These are phyloP conservation scores for Xylaria curta DNA, from an alignment of 495 filamentous ascomycete species.

Conservation along the genomic window DNA sequence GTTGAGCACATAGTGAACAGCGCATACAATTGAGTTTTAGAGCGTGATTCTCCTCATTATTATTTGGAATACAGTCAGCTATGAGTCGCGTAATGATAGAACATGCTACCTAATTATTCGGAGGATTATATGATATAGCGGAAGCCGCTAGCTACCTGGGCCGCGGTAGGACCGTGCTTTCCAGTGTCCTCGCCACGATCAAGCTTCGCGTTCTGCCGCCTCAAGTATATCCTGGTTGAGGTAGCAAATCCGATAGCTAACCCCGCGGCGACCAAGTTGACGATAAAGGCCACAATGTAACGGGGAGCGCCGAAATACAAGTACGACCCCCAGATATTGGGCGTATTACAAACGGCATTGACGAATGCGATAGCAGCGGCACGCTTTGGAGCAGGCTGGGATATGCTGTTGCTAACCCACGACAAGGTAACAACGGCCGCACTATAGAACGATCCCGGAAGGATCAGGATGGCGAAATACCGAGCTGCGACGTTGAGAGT, in stretches of 20 bases:
- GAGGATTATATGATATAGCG: constrained; percentile 14
- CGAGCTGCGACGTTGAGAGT: constrained; percentile 28
- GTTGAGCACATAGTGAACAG: not conserved
- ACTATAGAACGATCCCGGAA: constrained; percentile 29
- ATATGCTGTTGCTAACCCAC: constrained; percentile 30
- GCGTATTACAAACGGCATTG: constrained; percentile 41
- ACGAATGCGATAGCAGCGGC: constrained; percentile 34
- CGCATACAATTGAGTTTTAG: not conserved
- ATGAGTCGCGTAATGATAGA: not conserved
- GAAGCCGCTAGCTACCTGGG: constrained; percentile 32
- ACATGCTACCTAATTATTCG: not conserved
- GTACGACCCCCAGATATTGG: constrained; percentile 51
- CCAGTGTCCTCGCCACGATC: constrained; percentile 40
- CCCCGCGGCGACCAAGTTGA: constrained; percentile 42
- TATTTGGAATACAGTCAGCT: not conserved
- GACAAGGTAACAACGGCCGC: constrained; percentile 30
- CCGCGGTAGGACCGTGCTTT: constrained; percentile 34
- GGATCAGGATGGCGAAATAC: constrained; percentile 34
- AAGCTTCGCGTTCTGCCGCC: constrained; percentile 42
- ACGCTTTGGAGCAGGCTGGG: constrained; percentile 29
- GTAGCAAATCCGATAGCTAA: constrained; percentile 42
- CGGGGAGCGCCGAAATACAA: constrained; percentile 44
- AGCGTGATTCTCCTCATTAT: not conserved
- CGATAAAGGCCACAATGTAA: constrained; percentile 47
- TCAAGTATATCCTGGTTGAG: constrained; percentile 44